A percentile compares a stretch with the other conserved stretches of the same genome.
Evolutionary conservation across 352 stramenopile genomes (phyloP).

Genomic region (Globisporangium alternatum): DNA sequence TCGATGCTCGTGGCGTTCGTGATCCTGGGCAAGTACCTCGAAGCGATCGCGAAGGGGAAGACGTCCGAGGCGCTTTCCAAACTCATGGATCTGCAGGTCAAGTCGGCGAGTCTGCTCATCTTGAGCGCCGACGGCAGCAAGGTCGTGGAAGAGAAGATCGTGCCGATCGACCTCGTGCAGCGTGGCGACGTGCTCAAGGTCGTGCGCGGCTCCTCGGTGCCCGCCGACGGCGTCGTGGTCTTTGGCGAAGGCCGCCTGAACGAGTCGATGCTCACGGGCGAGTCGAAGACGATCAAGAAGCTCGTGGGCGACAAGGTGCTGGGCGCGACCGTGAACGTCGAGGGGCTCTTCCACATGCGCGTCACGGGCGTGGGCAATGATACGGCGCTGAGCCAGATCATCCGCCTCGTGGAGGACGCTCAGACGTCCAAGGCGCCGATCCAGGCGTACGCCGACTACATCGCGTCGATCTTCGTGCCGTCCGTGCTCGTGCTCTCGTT

Average conservation of each 20-base stretch:
- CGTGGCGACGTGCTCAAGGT: constrained; percentile 93
- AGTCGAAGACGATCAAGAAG: constrained; percentile 95
- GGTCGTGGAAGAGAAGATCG: constrained; percentile 67
- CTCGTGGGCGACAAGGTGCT: constrained; percentile 77
- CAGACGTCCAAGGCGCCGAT: constrained; percentile 98
- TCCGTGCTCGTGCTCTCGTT: constrained; percentile 91
- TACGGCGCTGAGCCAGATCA: constrained; percentile 96
- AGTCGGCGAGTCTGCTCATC: constrained; percentile 92
- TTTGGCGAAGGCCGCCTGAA: constrained; percentile 90
- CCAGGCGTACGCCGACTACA: constrained; percentile 96
- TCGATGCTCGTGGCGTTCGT: constrained; percentile 98
- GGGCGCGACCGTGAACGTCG: constrained; percentile 91
- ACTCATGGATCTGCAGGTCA: constrained; percentile 95
- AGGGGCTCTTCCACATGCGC: constrained; percentile 90
- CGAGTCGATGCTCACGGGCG: constrained; percentile 94
- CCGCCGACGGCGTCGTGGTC: constrained; percentile 91
- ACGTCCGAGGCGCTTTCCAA: constrained; percentile 95
- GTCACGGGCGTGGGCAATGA: constrained; percentile 92
- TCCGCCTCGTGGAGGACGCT: constrained; percentile 97
- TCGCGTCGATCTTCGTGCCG: constrained; percentile 96
- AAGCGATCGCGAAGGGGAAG: constrained; percentile 91
- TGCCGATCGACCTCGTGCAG: constrained; percentile 89
- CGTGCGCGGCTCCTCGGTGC: constrained; percentile 89
- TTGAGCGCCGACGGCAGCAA: constrained; percentile 53
- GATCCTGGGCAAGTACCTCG: constrained; percentile 97